These are phyloP conservation scores for Solanum chacoense DNA, from an alignment of 305 asterid species.

Conservation along the genomic window DNA sequence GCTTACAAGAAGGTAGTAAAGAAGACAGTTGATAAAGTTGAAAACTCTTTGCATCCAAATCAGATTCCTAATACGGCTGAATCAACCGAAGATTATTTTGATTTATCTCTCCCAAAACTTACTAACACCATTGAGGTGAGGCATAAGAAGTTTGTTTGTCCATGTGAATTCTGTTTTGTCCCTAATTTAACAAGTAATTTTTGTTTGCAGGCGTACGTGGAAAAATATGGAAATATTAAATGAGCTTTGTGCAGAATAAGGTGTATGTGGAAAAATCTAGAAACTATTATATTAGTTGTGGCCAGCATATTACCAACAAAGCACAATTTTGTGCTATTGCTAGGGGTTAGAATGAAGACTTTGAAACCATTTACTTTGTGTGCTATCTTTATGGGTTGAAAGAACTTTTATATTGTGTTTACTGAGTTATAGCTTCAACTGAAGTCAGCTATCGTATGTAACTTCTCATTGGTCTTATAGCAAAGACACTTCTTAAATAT, in stretches of 20 bases:
- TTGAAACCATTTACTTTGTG: not conserved
- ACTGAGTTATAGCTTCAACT: not conserved
- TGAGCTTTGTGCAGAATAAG: not conserved
- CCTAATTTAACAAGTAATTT: slow-evolving; percentile 14
- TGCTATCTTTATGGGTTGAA: not conserved
- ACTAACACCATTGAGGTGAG: slow-evolving; percentile 81
- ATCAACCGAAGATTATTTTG: slow-evolving; percentile 39
- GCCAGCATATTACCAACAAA: not conserved
- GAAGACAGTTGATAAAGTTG: slow-evolving; percentile 63
- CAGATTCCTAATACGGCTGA: slow-evolving; percentile 62
- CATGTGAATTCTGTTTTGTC: not conserved
- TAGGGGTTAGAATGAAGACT: not conserved
- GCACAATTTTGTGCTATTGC: not conserved
- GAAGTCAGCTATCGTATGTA: not conserved
- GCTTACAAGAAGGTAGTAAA: slow-evolving; percentile 71
- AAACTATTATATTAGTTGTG: not conserved
- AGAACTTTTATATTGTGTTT: not conserved
- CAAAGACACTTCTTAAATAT: not conserved
- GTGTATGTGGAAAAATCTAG: not conserved
- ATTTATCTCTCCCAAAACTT: slow-evolving; percentile 46
- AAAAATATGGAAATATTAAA: slow-evolving; percentile 39
- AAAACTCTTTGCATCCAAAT: slow-evolving; percentile 44
- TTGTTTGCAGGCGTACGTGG: slow-evolving; percentile 72
- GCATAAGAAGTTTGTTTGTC: not conserved
- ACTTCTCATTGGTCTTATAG: not conserved